Evolutionary conservation across 192 early-diverging fungal species (phyloP).

Genomic region (Backusella morwellensis): DNA sequence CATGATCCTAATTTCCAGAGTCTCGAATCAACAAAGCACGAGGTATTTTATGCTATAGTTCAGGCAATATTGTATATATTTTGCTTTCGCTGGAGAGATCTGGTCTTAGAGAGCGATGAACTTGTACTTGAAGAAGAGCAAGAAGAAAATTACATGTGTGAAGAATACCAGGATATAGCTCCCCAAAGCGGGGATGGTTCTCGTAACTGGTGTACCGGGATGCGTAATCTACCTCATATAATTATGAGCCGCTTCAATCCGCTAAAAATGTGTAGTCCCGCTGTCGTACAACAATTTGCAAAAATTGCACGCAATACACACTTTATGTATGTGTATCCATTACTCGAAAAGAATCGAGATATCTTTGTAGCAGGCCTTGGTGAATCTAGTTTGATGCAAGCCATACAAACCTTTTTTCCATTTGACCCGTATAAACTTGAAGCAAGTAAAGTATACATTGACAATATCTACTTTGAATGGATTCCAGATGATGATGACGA

Average conservation of each 20-base stretch:
- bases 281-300: conserved; percentile 85
- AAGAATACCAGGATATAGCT: background rate
- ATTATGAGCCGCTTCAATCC: conserved; percentile 79
- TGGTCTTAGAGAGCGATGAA: conserved; percentile 48
- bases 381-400: conserved; percentile 22
- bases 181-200: conserved; percentile 2
- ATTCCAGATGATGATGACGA: conserved; percentile 58
- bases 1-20: conserved; percentile 47
- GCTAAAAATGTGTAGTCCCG: conserved; percentile 74
- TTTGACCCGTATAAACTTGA: conserved; percentile 89
- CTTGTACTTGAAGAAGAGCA: conserved; percentile 22
- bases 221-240: conserved; percentile 67
- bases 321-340: conserved; percentile 85
- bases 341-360: conserved; percentile 65
- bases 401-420: conserved; percentile 79
- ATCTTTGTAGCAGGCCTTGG: conserved; percentile 34
- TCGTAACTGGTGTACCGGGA: conserved; percentile 60
- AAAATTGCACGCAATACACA: conserved; percentile 71
- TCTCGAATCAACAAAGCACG: conserved; percentile 62
- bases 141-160: background rate
- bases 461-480: conserved; percentile 82
- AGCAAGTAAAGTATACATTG: conserved; percentile 64
- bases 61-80: conserved; percentile 93
- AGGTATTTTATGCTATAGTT: conserved; percentile 83
- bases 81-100: conserved; percentile 90